Evolutionary conservation across 805 yeast species (phyloP).

Genomic region (Hanseniaspora nectarophila): DNA sequence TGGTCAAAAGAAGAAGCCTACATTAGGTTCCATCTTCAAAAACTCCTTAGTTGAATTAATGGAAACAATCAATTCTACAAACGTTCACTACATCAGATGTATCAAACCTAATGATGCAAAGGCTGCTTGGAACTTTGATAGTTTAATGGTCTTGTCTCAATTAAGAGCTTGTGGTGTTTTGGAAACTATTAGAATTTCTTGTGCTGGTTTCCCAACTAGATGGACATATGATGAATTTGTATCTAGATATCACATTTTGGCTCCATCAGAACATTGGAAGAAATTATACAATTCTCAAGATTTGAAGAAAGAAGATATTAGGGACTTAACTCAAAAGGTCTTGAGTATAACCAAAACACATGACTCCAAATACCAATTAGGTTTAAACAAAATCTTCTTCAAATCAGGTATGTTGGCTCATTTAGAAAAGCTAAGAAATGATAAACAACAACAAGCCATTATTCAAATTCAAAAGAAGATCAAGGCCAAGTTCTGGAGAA

Average conservation of each 20-base stretch:
- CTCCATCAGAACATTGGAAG: slow-evolving; percentile 59
- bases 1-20: slow-evolving; percentile 60
- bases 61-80: slow-evolving; percentile 85
- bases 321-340: slow-evolving; percentile 56
- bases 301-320: slow-evolving; percentile 44
- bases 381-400: slow-evolving; percentile 87
- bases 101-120: slow-evolving; percentile 92
- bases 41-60: slow-evolving; percentile 82
- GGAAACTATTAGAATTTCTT: slow-evolving; percentile 89
- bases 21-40: slow-evolving; percentile 89
- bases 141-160: slow-evolving; percentile 88
- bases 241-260: slow-evolving; percentile 70
- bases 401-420: slow-evolving; percentile 94
- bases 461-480: slow-evolving; percentile 74
- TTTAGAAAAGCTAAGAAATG: slow-evolving; percentile 72
- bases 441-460: slow-evolving; percentile 67
- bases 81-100: slow-evolving; percentile 93
- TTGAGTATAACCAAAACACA: slow-evolving; percentile 53
- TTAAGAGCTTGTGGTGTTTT: slow-evolving; percentile 97
- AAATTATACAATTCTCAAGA: slow-evolving; percentile 39
- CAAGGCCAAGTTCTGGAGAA: slow-evolving; percentile 52
- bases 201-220: slow-evolving; percentile 96
- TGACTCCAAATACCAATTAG: slow-evolving; percentile 66
- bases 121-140: slow-evolving; percentile 91
- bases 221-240: slow-evolving; percentile 93